These are phyloP conservation scores for Kurtzmaniella quercitrusa DNA, from an alignment of 1,139 yeast species.

Conservation along the genomic window DNA sequence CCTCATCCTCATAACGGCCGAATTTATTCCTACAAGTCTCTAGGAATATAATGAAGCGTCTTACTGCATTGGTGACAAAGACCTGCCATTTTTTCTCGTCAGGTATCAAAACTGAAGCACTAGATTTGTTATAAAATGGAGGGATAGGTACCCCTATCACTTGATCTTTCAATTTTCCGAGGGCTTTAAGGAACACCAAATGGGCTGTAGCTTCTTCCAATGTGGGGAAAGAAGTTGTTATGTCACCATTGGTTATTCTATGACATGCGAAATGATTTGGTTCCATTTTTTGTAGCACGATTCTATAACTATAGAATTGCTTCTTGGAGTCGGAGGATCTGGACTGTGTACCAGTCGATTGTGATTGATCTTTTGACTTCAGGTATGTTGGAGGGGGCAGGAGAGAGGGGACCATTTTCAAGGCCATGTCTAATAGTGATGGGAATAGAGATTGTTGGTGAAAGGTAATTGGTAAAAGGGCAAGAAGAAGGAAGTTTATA, in stretches of 20 bases:
- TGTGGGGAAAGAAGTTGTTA: conserved; percentile 6
- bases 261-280: not conserved
- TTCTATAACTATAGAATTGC: not conserved
- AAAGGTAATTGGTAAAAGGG: too few species aligned
- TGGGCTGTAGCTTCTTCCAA: conserved; percentile 23
- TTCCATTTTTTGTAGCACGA: not conserved
- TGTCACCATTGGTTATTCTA: not conserved
- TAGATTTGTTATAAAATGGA: not conserved
- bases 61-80: conserved; percentile 24
- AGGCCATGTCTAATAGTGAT: too few species aligned
- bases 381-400: too few species aligned
- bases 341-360: too few species aligned
- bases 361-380: too few species aligned
- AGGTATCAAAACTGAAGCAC: conserved; percentile 5
- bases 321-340: too few species aligned
- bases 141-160: conserved; percentile 5
- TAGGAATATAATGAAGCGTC: conserved; percentile 26
- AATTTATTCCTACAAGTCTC: conserved; percentile 12
- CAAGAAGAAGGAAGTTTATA: too few species aligned
- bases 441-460: too few species aligned
- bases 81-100: conserved; percentile 22
- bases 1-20: conserved; percentile 2
- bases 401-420: too few species aligned
- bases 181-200: conserved; percentile 26
- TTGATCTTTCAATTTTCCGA: conserved; percentile 18